phyloP scores from a whole-genome alignment of 192 early-diverging fungal genomes.

The Phlyctochytrium bullatum region DNA sequence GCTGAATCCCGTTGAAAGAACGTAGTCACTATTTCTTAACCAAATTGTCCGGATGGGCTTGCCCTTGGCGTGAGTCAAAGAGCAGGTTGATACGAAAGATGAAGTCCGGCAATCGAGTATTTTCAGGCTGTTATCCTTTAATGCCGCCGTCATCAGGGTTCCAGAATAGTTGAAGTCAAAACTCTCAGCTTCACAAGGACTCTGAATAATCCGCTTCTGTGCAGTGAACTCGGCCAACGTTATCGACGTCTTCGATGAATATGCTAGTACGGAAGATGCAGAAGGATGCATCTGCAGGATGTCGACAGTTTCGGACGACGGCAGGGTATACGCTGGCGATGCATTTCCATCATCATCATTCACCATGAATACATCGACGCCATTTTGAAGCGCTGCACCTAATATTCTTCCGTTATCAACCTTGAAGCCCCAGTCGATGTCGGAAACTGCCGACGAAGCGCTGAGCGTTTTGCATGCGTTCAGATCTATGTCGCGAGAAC shows the following conservation, averaged over 20 bases:
- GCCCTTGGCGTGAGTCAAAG: conserved; percentile 50
- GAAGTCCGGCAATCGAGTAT: neutral
- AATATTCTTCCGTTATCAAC: neutral
- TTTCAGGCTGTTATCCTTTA: neutral
- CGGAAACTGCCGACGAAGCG: neutral
- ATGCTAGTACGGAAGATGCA: neutral
- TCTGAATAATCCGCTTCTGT: neutral
- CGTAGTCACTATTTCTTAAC: conserved; percentile 61
- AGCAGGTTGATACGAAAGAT: neutral
- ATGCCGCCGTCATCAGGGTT: neutral
- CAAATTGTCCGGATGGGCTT: conserved; percentile 67
- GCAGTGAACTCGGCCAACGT: neutral
- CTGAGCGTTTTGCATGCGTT: neutral
- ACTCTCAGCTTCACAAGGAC: neutral
- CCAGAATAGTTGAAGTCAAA: neutral
- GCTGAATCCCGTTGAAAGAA: conserved; percentile 74
- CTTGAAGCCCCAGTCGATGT: neutral
- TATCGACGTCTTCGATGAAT: neutral
- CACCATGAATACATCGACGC: neutral
- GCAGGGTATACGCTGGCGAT: too few relatives aligned
- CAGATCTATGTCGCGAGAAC: neutral
- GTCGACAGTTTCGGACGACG: neutral
- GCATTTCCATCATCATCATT: neutral
- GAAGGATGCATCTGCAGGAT: neutral
- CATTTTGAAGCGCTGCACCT: neutral